Base-by-base conservation (phyloP, 164 flowering plant genomes). In the Cinnamomum micranthum region DNA sequence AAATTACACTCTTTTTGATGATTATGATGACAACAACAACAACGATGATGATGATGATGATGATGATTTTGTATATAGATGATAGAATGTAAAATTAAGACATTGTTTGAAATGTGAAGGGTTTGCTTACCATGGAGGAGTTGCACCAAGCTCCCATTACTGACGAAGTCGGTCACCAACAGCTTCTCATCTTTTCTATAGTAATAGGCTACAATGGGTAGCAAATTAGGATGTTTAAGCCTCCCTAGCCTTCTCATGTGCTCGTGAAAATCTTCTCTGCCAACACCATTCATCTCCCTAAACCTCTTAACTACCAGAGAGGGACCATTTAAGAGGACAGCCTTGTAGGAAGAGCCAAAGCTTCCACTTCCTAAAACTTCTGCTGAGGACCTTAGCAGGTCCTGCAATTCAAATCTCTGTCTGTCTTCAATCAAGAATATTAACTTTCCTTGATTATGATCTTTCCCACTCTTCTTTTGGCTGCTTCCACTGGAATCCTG, bases 121-220 rank as follows among this genome's bases (percentile, higher is more conserved):
- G n/a, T 4, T 5, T 11, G 55, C 63, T 60, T 85, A 91, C 97
- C 93, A 74, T 95, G 98, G 63, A 95, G 94, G 50, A 75, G 85
- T 69, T 74, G 65, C 31, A 92, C 89, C 84, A 95, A 86, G 91
- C 94, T 95, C 9, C 92, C 90, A 55, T 84, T 88, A 17, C 52
- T 35, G 64, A 85, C 79, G 64, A 59, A 87, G 23, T 93, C 85
- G 28, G 84, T 55, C 2, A 93, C 84, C 76, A 95, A 62, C 41
- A 95, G 93, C 87, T 95, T 93, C 82, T 95, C 99, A 71, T 93
- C 97, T 64, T 85, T 89, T 68, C 90, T 82, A 50, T 88, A 93
- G 74, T 89, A 89, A 74, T 82, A 95, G 22, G 97, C 95, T 62
- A 92, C 89, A 28, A 93, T 79, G 25, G 97, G 87, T 20, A 91